phyloP scores from a whole-genome alignment of 2,329 filamentous ascomycete species.

The Ophiostoma ulmi region DNA sequence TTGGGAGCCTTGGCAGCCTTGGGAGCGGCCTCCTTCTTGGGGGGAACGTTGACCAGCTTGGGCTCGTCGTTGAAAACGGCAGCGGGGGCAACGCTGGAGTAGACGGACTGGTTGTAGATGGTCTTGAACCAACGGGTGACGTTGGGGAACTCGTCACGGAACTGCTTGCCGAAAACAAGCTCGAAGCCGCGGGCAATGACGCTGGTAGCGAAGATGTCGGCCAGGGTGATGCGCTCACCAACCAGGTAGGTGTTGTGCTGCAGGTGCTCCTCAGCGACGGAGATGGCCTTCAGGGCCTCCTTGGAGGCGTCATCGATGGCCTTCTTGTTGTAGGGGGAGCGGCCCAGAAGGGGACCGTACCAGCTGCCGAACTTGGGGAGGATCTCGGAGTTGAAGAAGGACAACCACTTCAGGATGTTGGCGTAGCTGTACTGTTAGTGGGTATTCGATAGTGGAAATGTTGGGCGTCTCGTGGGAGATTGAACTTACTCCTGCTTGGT shows the following conservation, averaged over 20 bases:
- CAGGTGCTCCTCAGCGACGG: conserved; percentile 80
- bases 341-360: conserved; percentile 81
- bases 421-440: conserved; percentile 59
- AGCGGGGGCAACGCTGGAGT: conserved; percentile 71
- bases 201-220: conserved; percentile 79
- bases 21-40: conserved; percentile 66
- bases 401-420: conserved; percentile 97
- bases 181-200: conserved; percentile 84
- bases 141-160: conserved; percentile 77
- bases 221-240: conserved; percentile 93
- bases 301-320: conserved; percentile 74
- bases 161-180: conserved; percentile 89
- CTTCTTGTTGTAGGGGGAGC: conserved; percentile 96
- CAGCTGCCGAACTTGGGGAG: conserved; percentile 67
- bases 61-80: conserved; percentile 76
- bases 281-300: conserved; percentile 61
- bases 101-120: conserved; percentile 87
- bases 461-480: not conserved
- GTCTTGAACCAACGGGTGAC: conserved; percentile 92
- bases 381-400: conserved; percentile 87
- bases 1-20: conserved; percentile 36
- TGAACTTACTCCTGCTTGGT: conserved; percentile 90
- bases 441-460: not conserved
- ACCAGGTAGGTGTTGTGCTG: conserved; percentile 93
- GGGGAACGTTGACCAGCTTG: conserved; percentile 61